Conservation (phyloP, 2,329 filamentous ascomycete species). For the Sarocladiaceae sp. region DNA sequence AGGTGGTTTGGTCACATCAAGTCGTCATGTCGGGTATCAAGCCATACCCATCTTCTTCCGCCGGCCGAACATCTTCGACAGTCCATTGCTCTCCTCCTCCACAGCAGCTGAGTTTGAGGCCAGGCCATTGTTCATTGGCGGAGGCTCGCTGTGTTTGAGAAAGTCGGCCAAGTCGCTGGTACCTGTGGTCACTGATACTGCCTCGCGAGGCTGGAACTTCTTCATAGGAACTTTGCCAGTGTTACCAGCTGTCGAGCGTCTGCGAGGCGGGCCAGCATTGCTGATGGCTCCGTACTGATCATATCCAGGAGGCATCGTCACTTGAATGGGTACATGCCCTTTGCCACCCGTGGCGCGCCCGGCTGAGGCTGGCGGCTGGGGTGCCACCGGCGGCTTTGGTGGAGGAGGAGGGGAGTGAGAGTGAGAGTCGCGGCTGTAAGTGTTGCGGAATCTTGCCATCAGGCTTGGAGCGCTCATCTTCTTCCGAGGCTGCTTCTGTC, state of each 20-base stretch:
- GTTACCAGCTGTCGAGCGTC: conserved; percentile 8
- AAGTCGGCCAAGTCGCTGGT: conserved; percentile 70
- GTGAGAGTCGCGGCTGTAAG: conserved; percentile 24
- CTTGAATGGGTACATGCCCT: conserved; percentile 48
- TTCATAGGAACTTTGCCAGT: conserved; percentile 44
- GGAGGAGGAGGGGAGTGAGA: conserved; percentile 9
- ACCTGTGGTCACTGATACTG: conserved; percentile 46
- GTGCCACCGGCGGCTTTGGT: background rate
- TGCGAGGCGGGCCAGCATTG: conserved; percentile 10
- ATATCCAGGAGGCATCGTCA: conserved; percentile 39
- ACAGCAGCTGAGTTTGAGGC: conserved; percentile 12
- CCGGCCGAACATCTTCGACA: conserved; percentile 43
- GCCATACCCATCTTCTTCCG: conserved; percentile 39
- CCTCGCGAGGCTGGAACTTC: conserved; percentile 51
- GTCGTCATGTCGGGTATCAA: conserved; percentile 13
- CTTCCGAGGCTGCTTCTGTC: conserved; percentile 46
- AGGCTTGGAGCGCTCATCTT: conserved; percentile 58
- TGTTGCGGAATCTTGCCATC: conserved; percentile 49
- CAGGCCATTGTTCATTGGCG: conserved; percentile 30
- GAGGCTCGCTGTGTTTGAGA: conserved; percentile 61
- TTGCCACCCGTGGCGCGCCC: conserved; percentile 17
- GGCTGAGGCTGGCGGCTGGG: background rate
- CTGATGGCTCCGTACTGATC: conserved; percentile 32
- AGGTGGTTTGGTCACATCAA: background rate
- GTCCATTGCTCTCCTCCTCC: conserved; percentile 32